phyloP scores from a whole-genome alignment of 441 rosid species.

The Euphorbia corollata region DNA sequence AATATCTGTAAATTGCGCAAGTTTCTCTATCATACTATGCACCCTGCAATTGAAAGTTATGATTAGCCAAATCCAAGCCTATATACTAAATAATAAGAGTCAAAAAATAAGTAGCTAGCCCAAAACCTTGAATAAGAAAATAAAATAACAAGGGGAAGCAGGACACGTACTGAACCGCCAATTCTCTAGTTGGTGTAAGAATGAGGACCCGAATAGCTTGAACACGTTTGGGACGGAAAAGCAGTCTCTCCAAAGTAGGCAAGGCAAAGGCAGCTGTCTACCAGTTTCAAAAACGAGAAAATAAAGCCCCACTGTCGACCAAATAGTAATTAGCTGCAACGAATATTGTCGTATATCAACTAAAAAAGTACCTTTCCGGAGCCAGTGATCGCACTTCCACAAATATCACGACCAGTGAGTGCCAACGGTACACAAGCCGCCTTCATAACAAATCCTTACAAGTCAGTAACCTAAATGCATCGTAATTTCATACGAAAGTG shows the following conservation, averaged over 20 bases:
- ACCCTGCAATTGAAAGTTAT: slow-evolving; percentile 45
- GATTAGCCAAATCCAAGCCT: not conserved
- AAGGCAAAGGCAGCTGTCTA: slow-evolving; percentile 89
- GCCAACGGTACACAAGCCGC: slow-evolving; percentile 54
- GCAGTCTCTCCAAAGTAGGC: slow-evolving; percentile 81
- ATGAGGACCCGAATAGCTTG: slow-evolving; percentile 78
- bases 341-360: not conserved
- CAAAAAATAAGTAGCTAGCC: not conserved
- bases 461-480: slow-evolving; percentile 4
- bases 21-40: slow-evolving; percentile 87
- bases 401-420: slow-evolving; percentile 81
- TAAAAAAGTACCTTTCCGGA: slow-evolving; percentile 66
- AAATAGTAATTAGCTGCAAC: not conserved
- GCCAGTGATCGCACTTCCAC: slow-evolving; percentile 94
- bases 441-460: slow-evolving; percentile 27
- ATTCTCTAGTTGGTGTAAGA: slow-evolving; percentile 87
- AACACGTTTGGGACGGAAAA: slow-evolving; percentile 76
- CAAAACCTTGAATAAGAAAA: not conserved
- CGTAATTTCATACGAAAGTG: not conserved
- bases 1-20: slow-evolving; percentile 80
- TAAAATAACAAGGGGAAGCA: not conserved
- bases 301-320: slow-evolving; percentile 7
- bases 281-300: not conserved
- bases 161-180: slow-evolving; percentile 76
- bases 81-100: not conserved